A percentile compares a stretch with the other conserved stretches of the same genome.
Evolutionary conservation across 2,329 filamentous ascomycete species (phyloP).

Genomic region (Cordyceps cateniannulata): DNA sequence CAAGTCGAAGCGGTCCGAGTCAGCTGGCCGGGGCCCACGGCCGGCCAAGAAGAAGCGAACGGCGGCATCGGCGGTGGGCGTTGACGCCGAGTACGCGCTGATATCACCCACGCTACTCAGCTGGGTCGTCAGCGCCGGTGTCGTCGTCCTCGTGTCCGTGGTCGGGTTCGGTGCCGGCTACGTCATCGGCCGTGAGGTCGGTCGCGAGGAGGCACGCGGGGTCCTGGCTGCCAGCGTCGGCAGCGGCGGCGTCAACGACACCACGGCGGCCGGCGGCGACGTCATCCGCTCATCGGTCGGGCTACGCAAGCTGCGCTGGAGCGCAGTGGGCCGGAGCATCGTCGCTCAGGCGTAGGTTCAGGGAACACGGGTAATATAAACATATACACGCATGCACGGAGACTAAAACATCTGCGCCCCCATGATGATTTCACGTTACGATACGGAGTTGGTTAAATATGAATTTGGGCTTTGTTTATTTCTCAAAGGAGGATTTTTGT

Average conservation of each 20-base stretch:
- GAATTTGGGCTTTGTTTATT: background rate
- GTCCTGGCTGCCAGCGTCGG: constrained; percentile 34
- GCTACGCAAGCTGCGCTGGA: constrained; percentile 49
- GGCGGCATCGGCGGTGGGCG: constrained; percentile 19
- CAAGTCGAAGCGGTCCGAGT: constrained; percentile 44
- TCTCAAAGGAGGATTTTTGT: background rate
- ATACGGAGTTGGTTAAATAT: constrained; percentile 2
- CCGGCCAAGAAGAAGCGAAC: constrained; percentile 56
- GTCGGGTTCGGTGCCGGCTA: constrained; percentile 65
- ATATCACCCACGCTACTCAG: constrained; percentile 56
- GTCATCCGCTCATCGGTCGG: constrained; percentile 46
- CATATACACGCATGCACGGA: constrained; percentile 7
- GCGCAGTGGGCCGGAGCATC: constrained; percentile 44
- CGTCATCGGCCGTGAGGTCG: constrained; percentile 60
- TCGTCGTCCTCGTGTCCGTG: constrained; percentile 61
- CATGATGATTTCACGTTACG: background rate
- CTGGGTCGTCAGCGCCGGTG: constrained; percentile 60
- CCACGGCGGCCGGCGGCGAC: constrained; percentile 46
- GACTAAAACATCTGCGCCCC: background rate
- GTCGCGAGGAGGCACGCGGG: constrained; percentile 46
- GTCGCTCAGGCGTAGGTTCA: constrained; percentile 27
- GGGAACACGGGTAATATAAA: background rate
- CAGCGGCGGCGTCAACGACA: constrained; percentile 34
- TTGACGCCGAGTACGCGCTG: constrained; percentile 28
- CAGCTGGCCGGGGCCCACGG: constrained; percentile 32